Conservation (phyloP, 768 basidiomycete genomes). For the Lyophyllum decastes region DNA sequence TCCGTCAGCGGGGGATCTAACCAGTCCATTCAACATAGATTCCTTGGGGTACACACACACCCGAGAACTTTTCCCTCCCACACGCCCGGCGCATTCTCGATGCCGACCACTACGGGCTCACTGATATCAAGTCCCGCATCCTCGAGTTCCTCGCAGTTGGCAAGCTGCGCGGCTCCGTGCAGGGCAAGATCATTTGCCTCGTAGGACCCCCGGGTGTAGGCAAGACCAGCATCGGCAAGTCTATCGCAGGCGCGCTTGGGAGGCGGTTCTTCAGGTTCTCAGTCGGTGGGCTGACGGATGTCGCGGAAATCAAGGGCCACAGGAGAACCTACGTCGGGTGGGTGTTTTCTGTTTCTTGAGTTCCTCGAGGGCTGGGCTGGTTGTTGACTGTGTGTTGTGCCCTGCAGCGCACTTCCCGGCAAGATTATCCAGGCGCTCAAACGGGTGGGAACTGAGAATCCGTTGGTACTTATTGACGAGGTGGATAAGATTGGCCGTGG, state of each 20-base stretch:
- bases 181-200: constrained; percentile 97
- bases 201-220: constrained; percentile 98
- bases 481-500: constrained; percentile 95
- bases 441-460: constrained; percentile 92
- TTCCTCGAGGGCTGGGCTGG: neutral
- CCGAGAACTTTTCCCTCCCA: constrained; percentile 87
- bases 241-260: constrained; percentile 87
- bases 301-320: constrained; percentile 99
- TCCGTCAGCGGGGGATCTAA: constrained; percentile 4
- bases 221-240: constrained; percentile 95
- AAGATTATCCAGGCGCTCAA: constrained; percentile 96
- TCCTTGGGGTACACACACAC: constrained; percentile 95
- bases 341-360: constrained; percentile 22
- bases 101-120: constrained; percentile 92
- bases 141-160: constrained; percentile 96
- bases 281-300: constrained; percentile 95
- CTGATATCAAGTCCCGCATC: constrained; percentile 91
- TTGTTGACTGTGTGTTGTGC: neutral
- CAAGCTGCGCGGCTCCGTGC: constrained; percentile 88
- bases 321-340: constrained; percentile 95
- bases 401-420: constrained; percentile 81
- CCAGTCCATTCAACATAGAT: constrained; percentile 51
- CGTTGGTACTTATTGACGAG: constrained; percentile 92
- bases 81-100: constrained; percentile 86
- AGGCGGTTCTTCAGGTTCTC: constrained; percentile 96